phyloP scores from a whole-genome alignment of 306 rosid genomes.

The Phaseolus lunatus region DNA sequence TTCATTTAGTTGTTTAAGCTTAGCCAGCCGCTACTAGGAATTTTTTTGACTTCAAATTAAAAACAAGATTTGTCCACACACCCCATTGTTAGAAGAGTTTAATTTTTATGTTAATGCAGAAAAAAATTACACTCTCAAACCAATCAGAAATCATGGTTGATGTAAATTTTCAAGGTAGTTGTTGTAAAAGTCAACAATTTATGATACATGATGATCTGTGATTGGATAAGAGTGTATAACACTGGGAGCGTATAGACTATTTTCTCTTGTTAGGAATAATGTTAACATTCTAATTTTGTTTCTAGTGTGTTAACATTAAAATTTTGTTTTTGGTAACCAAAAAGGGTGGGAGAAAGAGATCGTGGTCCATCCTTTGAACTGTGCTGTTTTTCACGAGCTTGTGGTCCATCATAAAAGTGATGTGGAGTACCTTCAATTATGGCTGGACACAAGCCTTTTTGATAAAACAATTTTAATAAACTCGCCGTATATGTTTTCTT shows the following conservation, averaged over 20 bases:
- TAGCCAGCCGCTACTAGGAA: neutral
- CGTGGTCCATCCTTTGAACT: conserved; percentile 65
- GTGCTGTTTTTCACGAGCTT: conserved; percentile 48
- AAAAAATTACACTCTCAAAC: neutral
- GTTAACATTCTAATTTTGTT: conserved; percentile 31
- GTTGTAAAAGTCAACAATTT: neutral
- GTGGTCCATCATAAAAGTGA: conserved; percentile 72
- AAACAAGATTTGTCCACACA: conserved; percentile 16
- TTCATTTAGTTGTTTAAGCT: neutral
- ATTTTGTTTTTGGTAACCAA: conserved; percentile 31
- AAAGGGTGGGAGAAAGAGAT: conserved; percentile 39
- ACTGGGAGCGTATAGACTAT: neutral
- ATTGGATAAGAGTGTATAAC: neutral
- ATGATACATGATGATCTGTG: neutral
- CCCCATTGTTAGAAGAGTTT: neutral
- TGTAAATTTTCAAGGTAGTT: neutral
- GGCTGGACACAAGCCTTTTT: conserved; percentile 36
- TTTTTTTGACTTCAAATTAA: conserved; percentile 25
- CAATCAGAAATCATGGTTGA: neutral
- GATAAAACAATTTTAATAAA: conserved; percentile 40
- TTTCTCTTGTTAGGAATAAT: neutral
- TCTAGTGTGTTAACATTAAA: neutral
- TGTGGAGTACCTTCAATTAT: conserved; percentile 52
- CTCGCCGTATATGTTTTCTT: conserved; percentile 1
- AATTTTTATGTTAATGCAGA: neutral